These are phyloP conservation scores for Tetrahymena malaccensis DNA, from an alignment of 73 alveolate species.

Conservation along the genomic window DNA sequence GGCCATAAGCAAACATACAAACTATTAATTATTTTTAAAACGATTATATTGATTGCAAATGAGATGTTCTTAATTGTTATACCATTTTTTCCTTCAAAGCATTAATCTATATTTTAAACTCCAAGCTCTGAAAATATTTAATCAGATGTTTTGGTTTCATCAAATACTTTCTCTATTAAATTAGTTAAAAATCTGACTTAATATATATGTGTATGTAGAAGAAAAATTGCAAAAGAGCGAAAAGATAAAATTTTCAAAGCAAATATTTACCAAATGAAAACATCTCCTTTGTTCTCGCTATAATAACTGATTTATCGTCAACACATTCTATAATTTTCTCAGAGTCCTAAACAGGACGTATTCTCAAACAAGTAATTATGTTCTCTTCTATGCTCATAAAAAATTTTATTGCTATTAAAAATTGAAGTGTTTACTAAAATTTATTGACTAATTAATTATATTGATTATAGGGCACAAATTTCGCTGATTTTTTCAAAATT, in stretches of 20 bases:
- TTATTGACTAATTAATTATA: not conserved
- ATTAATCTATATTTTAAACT: not conserved
- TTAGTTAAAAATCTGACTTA: not conserved
- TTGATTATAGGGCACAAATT: not conserved
- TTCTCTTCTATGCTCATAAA: not conserved
- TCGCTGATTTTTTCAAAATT: not conserved
- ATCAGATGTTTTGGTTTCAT: not conserved
- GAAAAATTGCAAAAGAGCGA: not conserved
- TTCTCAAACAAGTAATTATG: not conserved
- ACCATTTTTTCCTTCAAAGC: not conserved
- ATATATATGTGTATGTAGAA: not conserved
- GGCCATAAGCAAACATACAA: not conserved
- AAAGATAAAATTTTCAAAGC: not conserved
- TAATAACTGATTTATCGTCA: not conserved
- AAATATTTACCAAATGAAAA: not conserved
- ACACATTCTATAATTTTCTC: not conserved
- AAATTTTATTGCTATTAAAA: not conserved
- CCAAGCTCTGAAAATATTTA: not conserved
- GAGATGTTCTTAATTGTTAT: not conserved
- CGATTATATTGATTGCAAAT: not conserved
- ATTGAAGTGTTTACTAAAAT: not conserved
- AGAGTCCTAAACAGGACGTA: not conserved
- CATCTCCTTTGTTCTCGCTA: not conserved
- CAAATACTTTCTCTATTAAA: not conserved
- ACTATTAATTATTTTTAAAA: not conserved